Base-by-base conservation (phyloP, 345 rosid genomes). In the Eucalyptus cloeziana region DNA sequence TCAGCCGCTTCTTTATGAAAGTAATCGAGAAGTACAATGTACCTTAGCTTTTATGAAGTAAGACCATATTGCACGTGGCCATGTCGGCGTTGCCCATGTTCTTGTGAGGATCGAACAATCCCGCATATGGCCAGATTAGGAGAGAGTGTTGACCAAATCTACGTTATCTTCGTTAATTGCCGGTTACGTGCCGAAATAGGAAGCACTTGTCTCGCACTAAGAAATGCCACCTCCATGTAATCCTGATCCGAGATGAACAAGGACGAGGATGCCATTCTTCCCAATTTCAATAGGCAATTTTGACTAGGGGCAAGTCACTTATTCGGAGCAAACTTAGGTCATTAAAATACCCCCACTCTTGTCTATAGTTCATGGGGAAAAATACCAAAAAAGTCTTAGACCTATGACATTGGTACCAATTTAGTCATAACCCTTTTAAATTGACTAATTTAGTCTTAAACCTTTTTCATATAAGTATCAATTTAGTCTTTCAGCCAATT, bases 391-490 rank as follows among this genome's bases (percentile, higher is more conserved):
- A 52, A 19, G 22, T 52, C 19, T 17, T 52, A 0, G 7, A 52
- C 24, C 0, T 52, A 52, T 52, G 19, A 9, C 24, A 52, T 52
- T 0, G 0, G 4, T 52, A 52, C 24, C 10, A 7, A 52, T 52
- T 52, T 52, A 19, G 2, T 52, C 24, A 52, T 52, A 8, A 17
- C 7, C 56, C 7, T 52, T 52, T 52, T 17, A 52, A 17, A 17
- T 7, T 0, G 9, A 52, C 1, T 51, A 51, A 51, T 17, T 52
- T 52, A 52, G 24, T 52, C 7, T 52, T 7, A 52, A 52, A 52
- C 19, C 0, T 7, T 7, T 51, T 52, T 52, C 56, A 52, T 22
- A 52, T 52, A 52, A 17, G 56, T 52, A 52, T 52, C 24, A 52
- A 52, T 19, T 7, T 7, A 52, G 24, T 52, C 4, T 52, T 17